Evolutionary conservation across 257 asterid species (phyloP).

Genomic region (Plectranthus barbatus): DNA sequence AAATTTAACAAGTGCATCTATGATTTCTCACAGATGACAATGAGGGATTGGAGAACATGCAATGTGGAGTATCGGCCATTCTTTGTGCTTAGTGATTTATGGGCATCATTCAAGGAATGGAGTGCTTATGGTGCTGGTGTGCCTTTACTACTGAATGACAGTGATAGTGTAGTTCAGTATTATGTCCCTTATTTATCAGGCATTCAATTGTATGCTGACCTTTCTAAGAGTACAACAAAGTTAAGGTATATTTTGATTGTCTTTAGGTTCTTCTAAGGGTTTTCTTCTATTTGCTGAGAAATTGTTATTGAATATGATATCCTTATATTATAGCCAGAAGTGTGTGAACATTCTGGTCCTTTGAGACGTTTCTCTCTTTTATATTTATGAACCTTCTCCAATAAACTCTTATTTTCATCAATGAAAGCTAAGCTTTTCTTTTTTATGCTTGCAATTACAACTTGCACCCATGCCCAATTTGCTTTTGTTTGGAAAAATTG

Average conservation of each 20-base stretch:
- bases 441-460: background rate
- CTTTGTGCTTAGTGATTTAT: slow-evolving; percentile 73
- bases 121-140: slow-evolving; percentile 97
- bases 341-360: background rate
- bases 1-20: background rate
- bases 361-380: background rate
- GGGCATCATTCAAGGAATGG: slow-evolving; percentile 92
- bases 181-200: slow-evolving; percentile 84
- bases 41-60: slow-evolving; percentile 67
- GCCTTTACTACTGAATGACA: slow-evolving; percentile 65
- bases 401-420: background rate
- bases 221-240: slow-evolving; percentile 40
- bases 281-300: background rate
- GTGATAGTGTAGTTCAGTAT: slow-evolving; percentile 62
- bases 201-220: slow-evolving; percentile 60
- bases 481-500: background rate
- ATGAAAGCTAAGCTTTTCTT: background rate
- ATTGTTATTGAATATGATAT: background rate
- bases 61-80: slow-evolving; percentile 57
- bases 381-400: background rate
- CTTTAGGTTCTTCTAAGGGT: background rate
- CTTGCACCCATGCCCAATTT: background rate
- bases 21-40: slow-evolving; percentile 45
- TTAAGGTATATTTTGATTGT: slow-evolving; percentile 37
- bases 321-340: background rate